Conservation (phyloP, 108 stramenopile species). For the Fistulifera solaris region DNA sequence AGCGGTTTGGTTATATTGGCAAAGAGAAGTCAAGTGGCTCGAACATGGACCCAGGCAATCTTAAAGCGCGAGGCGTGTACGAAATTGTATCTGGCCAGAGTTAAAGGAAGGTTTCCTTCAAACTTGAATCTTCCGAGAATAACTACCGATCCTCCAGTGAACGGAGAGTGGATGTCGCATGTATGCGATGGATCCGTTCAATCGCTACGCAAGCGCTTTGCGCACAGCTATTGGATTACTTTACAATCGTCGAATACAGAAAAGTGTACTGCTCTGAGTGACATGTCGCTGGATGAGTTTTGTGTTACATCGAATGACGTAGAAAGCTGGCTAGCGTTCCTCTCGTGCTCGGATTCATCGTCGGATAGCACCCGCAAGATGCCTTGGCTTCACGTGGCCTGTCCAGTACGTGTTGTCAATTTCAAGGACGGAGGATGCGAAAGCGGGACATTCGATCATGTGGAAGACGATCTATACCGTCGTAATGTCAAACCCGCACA, state of each 20-base stretch:
- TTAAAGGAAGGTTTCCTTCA: conserved; percentile 57
- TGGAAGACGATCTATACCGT: conserved; percentile 35
- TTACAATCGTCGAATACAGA: too few relatives aligned
- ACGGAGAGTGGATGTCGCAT: conserved; percentile 9
- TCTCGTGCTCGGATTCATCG: not conserved
- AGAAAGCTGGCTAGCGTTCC: conserved; percentile 21
- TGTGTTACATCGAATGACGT: too few relatives aligned
- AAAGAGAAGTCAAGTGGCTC: conserved; percentile 48
- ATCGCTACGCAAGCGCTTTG: too few relatives aligned
- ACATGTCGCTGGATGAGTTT: conserved; percentile 20
- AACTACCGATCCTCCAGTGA: not conserved
- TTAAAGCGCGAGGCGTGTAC: conserved; percentile 47
- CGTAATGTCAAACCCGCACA: conserved; percentile 68
- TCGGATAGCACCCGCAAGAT: conserved; percentile 1
- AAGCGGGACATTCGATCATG: conserved; percentile 48
- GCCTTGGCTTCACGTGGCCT: conserved; percentile 61
- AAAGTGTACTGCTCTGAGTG: not conserved
- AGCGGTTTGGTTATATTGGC: conserved; percentile 63
- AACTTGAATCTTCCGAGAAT: conserved; percentile 9
- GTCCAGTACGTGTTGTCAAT: conserved; percentile 56
- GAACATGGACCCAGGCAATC: conserved; percentile 53
- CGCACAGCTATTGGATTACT: too few relatives aligned
- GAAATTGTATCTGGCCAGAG: conserved; percentile 70
- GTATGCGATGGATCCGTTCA: too few relatives aligned
- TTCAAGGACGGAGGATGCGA: conserved; percentile 77